Evolutionary conservation across 257 asterid species (phyloP), one percentile per base, ranked within the genome.

Genomic region (Catharanthus roseus): DNA sequence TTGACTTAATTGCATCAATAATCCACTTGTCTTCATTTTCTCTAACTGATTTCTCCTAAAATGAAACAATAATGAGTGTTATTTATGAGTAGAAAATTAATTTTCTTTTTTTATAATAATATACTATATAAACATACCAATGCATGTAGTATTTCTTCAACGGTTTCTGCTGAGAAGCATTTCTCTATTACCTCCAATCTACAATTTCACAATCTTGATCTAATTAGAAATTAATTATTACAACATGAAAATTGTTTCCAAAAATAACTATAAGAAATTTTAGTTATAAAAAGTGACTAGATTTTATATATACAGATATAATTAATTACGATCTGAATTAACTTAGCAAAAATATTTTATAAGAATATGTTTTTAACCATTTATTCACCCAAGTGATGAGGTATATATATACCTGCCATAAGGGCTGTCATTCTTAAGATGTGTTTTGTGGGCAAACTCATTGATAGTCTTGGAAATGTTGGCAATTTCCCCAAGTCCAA

Each of bases 91-190:
- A 19, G 2, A 47, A 9, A 28, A 23, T 8, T 38, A 3, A 38
- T 47, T 47, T 12, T 2, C 19, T 47, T 34, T 24, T 0, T 3
- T 36, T 12, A 63, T 26, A 9, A n/a, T n/a, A 67, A 38, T 38
- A 38, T 38, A 38, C 42, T 38, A 38, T 38, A 38, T 38, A 8
- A 38, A 38, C 42, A 38, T 74, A 75, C 79, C 33, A 70, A 62
- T 9, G 57, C 15, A 26, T 26, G n/a, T 15, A 75, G n/a, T 69
- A 75, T 75, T 53, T 75, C 75, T 70, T 69, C 79, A 19, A 75
- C 79, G 1, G 79, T 63, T 4, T 38, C 66, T 31, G 39, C 47
- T 15, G 62, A 58, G 55, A 69, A 75, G 65, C 72, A 75, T 26
- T 57, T 41, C 36, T 75, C 64, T 60, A 70, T 70, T 18, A 23